phyloP scores from a whole-genome alignment of 2,329 filamentous ascomycete species.

The Metarhizium brunneum region DNA sequence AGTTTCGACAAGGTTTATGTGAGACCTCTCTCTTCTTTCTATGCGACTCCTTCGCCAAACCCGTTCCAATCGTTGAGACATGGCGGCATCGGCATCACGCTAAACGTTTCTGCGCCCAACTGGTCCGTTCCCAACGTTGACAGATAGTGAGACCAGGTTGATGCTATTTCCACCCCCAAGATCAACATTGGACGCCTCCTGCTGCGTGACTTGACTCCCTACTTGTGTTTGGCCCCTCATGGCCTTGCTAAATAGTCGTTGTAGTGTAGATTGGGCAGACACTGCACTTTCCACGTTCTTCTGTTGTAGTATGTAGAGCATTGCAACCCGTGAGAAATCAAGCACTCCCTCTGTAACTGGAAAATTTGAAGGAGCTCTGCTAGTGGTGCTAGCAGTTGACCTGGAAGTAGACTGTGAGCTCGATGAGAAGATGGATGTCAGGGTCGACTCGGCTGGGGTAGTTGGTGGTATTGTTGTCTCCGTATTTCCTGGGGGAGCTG shows the following conservation, averaged over 20 bases:
- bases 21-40: neutral
- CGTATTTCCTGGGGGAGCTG: neutral
- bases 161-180: constrained; percentile 37
- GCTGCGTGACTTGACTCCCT: constrained; percentile 23
- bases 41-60: neutral
- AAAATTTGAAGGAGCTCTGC: constrained; percentile 24
- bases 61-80: neutral
- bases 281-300: constrained; percentile 40
- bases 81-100: constrained; percentile 2
- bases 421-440: neutral
- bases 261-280: constrained; percentile 42
- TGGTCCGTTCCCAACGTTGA: constrained; percentile 26
- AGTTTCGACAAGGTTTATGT: neutral
- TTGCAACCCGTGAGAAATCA: constrained; percentile 54
- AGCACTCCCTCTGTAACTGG: constrained; percentile 44
- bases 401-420: neutral
- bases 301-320: constrained; percentile 53
- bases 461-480: neutral
- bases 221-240: too few species aligned
- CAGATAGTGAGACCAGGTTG: constrained; percentile 38
- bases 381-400: neutral
- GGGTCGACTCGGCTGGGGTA: neutral
- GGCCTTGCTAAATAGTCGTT: constrained; percentile 40
- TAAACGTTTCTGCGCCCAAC: constrained; percentile 18
- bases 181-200: constrained; percentile 30